Evolutionary conservation across 1,284 basidiomycete species (phyloP), one percentile per base, ranked within the genome.

Genomic region (Sphagnurus paluster): DNA sequence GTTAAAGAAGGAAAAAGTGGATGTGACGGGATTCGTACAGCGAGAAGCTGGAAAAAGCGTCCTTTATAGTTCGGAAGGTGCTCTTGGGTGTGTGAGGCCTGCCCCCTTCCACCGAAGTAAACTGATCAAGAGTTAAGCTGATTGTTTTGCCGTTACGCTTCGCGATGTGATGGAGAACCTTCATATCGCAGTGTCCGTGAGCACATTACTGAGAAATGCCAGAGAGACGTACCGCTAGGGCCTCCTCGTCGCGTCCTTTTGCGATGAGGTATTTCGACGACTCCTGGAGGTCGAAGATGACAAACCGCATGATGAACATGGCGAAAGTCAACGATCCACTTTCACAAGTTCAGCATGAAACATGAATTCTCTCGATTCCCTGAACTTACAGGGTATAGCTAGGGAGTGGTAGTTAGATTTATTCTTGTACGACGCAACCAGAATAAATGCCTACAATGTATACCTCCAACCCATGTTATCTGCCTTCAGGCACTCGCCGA

Each of bases 401-500:
- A 42, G 11, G 24, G 19, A 41, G 19, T 29, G 30, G 32, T 28
- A 43, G 8, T 34, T 50, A 30, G 26, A 20, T 43, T 24, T 8
- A 2, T 5, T 21, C 44, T 25, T 26, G 19, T 43, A 21, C n/a
- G 14, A 35, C 38, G 11, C 13, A 38, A 34, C 19, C 14, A 21
- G 19, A 23, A 37, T 49, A 41, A 48, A 49, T 16, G 54, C 62
- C 48, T 63, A 82, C 76, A 77, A 69, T 21, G 77, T 75, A 63
- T 82, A 84, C 57, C 82, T 69, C 81, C 81, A 84, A 17, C 81
- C 81, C 67, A 73, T 74, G 59, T 84, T 84, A 43, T 70, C 59
- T 2, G 61, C 63, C 44, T 65, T 69, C 2, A 67, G 59, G 52
- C 81, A 81, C 26, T 65, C 47, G 8, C 65, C 70, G 37, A 49